Base-by-base conservation (phyloP, 1,284 basidiomycete genomes). In the Anthracocystis panici-leucophaei region DNA sequence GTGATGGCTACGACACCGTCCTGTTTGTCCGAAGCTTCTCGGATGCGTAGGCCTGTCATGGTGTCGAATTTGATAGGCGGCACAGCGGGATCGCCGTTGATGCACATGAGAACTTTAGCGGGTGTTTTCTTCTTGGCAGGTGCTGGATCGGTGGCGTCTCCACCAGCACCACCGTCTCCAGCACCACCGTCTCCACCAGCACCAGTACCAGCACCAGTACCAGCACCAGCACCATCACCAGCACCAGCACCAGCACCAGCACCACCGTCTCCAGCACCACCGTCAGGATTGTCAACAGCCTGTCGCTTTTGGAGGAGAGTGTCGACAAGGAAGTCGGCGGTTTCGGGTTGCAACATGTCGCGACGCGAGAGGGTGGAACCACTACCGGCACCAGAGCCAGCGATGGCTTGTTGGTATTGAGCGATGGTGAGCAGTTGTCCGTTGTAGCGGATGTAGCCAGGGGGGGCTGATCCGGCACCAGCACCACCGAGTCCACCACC, bases 1-100 rank as follows among this genome's bases (percentile, higher is more conserved):
- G 73, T 65, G 57, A 70, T 65, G n/a, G 53, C 48, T 5, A 69
- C 53, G 16, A 69, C 66, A 1, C 66, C 63, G 25, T 69, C 63
- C 35, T 51, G 42, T 11, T 33, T 51, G 11, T 40, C 45, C 0
- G 45, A 40, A n/a, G 41, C 52, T 11, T 69, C 72, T n/a, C 62
- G 65, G 45, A 75, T 59, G 41, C 66, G 66, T 2, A 75, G 16
- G 5, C 66, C 72, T 16, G 66, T 69, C 52, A 65, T 63, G 10
- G 72, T 75, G 58, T 69, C 38, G 66, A 75, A 75, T 31, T 65
- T 69, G 72, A 75, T 69, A 5, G 72, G 56, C 2, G 50, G 44
- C 0, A 69, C 56, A 21, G 29, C 58, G 21, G 63, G 62, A 23
- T 75, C 72, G 45, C 72, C 72, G 31, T 69, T 75, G 66, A 75